Percentiles rank a stretch among this genome's conserved stretches.
phyloP scores from a whole-genome alignment of 2,329 filamentous ascomycete species.

The Cercospora zeina region DNA sequence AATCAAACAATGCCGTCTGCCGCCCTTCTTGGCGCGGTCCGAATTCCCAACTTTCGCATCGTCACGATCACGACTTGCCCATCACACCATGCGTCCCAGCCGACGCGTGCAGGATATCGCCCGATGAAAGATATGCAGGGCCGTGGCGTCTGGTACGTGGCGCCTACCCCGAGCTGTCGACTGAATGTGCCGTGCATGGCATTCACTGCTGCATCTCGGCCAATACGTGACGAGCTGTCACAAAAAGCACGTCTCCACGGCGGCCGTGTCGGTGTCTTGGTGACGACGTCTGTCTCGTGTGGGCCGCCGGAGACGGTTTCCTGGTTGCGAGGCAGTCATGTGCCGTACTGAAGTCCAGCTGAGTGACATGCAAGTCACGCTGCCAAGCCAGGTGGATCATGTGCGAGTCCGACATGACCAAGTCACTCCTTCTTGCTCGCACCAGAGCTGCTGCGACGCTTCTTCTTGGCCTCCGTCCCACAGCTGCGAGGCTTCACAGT shows the following conservation, averaged over 20 bases:
- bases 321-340: neutral
- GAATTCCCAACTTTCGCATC: neutral
- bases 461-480: conserved; percentile 28
- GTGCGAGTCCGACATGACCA: neutral
- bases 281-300: neutral
- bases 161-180: conserved; percentile 4
- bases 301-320: neutral
- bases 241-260: neutral
- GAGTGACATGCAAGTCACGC: neutral
- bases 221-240: conserved; percentile 11
- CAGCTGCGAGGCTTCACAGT: conserved; percentile 27
- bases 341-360: neutral
- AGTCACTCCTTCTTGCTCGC: conserved; percentile 29
- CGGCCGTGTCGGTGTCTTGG: neutral
- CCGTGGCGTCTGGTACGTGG: too few species aligned
- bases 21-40: conserved; percentile 9
- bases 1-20: conserved; percentile 12
- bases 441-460: conserved; percentile 23
- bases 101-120: too few species aligned
- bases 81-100: too few species aligned
- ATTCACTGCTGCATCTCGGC: conserved; percentile 6
- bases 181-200: conserved; percentile 1
- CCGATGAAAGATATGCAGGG: too few species aligned
- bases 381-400: conserved; percentile 1
- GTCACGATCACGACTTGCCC: too few species aligned